Base-by-base conservation (phyloP, 352 stramenopile genomes). In the Phytophthora sojae region DNA sequence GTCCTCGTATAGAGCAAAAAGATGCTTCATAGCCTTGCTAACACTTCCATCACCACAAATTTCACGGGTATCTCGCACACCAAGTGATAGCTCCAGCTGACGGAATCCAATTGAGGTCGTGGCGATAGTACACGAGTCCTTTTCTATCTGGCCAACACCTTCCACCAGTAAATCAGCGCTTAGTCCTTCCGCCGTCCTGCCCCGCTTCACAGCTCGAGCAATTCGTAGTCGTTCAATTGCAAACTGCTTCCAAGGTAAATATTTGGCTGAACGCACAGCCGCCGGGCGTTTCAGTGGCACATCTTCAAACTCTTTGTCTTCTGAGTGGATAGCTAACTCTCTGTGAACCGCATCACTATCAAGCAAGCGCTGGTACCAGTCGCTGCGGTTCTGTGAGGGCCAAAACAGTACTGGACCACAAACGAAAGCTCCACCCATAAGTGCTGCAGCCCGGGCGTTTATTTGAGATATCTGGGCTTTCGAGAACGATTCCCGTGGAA, bases 201-300 rank as follows among this genome's bases (percentile, higher is more conserved):
- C 72, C 6, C 54, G 61, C 37, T 76, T 80, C n/a, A 82, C 66
- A 29, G 23, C 45, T 54, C 74, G 74, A 3, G 82, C 71, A 3
- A 77, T 67, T 54, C 87, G 75, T 35, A 91, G 73, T 2, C 81
- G 67, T 35, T 90, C 73, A 4, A 80, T 78, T 0, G 86, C 83
- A 12, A 80, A 80, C 32, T 87, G 62, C 19, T 92, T 93, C 86
- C 86, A 93, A 3, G 77, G 67, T 1, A 93, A 61, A 29, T 83
- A 79, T 44, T 88, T 84, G 4, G 79, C 79, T 26, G 77, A 76
- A 44, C 77, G 77, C 1, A 81, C 66, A 17, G 32, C 58, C 7
- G 26, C 56, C 29, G 44, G 51, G 3, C 30, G 47, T 39, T 67
- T 68, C 2, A 58, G 15, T 45, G 35, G 45, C 6, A 47, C 23